Conservation (phyloP, 2,329 filamentous ascomycete species). For the Ophiostoma piceae region DNA sequence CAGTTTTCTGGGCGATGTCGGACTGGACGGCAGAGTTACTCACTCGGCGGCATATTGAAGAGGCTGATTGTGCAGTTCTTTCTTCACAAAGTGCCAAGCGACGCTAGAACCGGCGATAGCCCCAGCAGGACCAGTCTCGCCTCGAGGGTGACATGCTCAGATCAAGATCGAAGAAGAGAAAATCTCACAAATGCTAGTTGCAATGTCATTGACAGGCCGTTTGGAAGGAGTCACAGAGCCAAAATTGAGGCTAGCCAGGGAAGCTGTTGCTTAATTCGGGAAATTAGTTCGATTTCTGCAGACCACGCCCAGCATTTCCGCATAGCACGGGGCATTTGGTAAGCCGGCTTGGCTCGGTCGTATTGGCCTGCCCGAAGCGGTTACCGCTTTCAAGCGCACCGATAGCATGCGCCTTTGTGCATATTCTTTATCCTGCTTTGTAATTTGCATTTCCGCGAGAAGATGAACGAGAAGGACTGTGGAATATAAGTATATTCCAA, state of each 20-base stretch:
- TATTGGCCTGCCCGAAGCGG: slow-evolving; percentile 17
- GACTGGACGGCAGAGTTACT: not conserved
- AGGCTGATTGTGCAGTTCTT: not conserved
- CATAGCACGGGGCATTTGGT: not conserved
- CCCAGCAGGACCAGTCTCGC: not conserved
- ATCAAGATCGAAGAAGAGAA: not conserved
- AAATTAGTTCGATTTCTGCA: not conserved
- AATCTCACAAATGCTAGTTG: not conserved
- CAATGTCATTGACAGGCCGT: not conserved
- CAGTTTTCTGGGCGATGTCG: not conserved
- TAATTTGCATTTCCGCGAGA: not conserved
- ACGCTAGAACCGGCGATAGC: not conserved
- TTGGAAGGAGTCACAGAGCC: not conserved
- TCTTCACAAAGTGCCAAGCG: not conserved
- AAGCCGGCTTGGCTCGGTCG: not conserved
- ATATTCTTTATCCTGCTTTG: not conserved
- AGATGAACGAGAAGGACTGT: not conserved
- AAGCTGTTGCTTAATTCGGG: not conserved
- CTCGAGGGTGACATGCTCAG: not conserved
- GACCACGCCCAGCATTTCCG: not conserved
- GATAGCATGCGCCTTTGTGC: not conserved
- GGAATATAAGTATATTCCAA: too few relatives aligned
- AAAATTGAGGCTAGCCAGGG: not conserved
- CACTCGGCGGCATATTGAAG: not conserved
- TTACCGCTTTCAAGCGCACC: not conserved